Evolutionary conservation across 176 grass and related monocot genomes (phyloP).

Genomic region (Zoysia pacifica): DNA sequence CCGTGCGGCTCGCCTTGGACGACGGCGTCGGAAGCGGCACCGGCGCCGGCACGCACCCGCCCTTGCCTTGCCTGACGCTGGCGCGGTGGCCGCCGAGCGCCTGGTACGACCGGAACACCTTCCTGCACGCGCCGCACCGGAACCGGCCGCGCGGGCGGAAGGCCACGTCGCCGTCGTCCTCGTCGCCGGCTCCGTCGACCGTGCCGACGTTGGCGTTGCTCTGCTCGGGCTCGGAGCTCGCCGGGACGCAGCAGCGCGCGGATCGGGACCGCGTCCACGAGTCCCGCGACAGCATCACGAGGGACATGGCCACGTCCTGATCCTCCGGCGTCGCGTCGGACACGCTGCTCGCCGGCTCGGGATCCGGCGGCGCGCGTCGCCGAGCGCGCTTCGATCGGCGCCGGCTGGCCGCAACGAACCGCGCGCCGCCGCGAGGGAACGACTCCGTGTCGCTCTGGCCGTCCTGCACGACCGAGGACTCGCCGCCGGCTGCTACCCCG

Average conservation of each 20-base stretch:
- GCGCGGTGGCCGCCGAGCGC: conserved; percentile 85
- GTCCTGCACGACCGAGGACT: conserved; percentile 62
- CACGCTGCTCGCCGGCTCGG: conserved; percentile 62
- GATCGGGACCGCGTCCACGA: conserved; percentile 56
- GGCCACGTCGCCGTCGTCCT: no score
- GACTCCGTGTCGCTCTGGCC: conserved; percentile 80
- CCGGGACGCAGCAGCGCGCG: neutral
- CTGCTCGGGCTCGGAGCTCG: conserved; percentile 44
- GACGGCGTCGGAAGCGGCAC: neutral
- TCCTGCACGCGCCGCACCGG: conserved; percentile 72
- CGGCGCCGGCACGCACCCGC: conserved; percentile 46
- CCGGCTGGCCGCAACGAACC: conserved; percentile 48
- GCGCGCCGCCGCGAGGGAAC: conserved; percentile 31
- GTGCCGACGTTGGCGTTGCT: neutral
- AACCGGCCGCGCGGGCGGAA: conserved; percentile 29
- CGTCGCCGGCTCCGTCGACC: neutral
- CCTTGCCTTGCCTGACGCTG: conserved; percentile 75
- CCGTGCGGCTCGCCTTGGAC: neutral
- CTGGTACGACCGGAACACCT: conserved; percentile 83
- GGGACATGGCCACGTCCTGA: conserved; percentile 77
- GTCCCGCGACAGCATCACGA: conserved; percentile 91
- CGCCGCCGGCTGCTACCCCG: conserved; percentile 13
- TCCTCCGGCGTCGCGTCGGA: conserved; percentile 62
- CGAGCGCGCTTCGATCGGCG: conserved; percentile 58
- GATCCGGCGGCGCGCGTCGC: conserved; percentile 25